Evolutionary conservation across 1,139 yeast species (phyloP), one percentile per base, ranked within the genome.

Genomic region (Hansenula lynferdii): DNA sequence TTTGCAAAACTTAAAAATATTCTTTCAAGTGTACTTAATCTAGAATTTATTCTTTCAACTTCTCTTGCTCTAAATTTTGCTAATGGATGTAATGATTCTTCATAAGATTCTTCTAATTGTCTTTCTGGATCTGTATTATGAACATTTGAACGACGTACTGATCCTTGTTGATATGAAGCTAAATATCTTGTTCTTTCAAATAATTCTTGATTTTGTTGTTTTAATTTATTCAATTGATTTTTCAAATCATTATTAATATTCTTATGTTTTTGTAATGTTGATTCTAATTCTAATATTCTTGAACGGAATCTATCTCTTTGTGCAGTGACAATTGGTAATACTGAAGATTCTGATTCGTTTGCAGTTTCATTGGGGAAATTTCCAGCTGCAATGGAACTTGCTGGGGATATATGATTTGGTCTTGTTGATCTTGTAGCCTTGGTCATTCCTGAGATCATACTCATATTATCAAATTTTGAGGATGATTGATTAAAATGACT

Each of bases 271-370:
- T 85, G 79, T 34, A 81, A 57, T 51, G 87, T 95, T 39, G 84
- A 85, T 57, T 92, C 97, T 37, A 92, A 69, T 55, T 87, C 96
- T 40, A 74, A 75, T 52, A 84, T 87, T 42, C 90, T 73, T 23
- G 77, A 75, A 51, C 95, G 77, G 68, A 90, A 89, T 47, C 97
- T 69, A 59, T 92, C 97, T 59, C 98, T 77, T 63, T 92, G 98
- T 54, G 92, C 90, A 18, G 97, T 89, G 24, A 92, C 79, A 38
- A 92, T 87, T 1, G 96, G 95, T 34, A 92, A 64, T 30, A 92
- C 81, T 0, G 87, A 73, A 37, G 55, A 29, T 35, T 52, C 41
- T 18, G 43, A 44, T 43, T 37, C 49, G 35, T 6, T 8, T 42
- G 31, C 14, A 39, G 38, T 6, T 46, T 41, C 27, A 61, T 66